These are phyloP conservation scores for Termitomyces sp. DNA, from an alignment of 768 basidiomycete genomes.

Conservation along the genomic window DNA sequence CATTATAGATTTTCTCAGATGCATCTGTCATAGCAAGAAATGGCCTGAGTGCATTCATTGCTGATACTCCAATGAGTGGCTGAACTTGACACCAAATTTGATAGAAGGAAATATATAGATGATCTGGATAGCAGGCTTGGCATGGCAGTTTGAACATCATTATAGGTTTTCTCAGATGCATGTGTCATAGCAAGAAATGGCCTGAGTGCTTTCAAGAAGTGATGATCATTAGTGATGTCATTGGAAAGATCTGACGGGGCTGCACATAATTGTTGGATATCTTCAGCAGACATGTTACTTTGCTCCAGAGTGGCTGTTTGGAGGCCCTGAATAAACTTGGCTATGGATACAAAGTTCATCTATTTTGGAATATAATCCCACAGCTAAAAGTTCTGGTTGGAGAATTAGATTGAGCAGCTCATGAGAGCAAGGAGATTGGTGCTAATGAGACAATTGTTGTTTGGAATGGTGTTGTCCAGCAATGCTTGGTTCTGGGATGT, in stretches of 20 bases:
- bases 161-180: background rate
- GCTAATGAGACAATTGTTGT: no score
- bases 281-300: background rate
- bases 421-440: no score
- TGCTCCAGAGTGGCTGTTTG: background rate
- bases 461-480: no score
- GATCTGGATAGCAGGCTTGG: constrained; percentile 18
- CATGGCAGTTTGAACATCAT: constrained; percentile 6
- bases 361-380: background rate
- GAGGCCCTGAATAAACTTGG: background rate
- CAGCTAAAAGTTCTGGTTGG: background rate
- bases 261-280: background rate
- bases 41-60: no score
- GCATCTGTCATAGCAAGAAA: background rate
- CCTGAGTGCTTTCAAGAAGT: background rate
- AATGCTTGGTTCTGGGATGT: no score
- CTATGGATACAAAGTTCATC: background rate
- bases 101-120: constrained; percentile 22
- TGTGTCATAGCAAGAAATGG: background rate
- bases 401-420: background rate
- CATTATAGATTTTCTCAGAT: background rate
- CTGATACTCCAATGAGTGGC: background rate
- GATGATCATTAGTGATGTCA: background rate
- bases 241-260: background rate
- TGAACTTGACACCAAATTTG: constrained; percentile 19